These are phyloP conservation scores for Petunia secreta DNA, from an alignment of 257 asterid species.

Conservation along the genomic window DNA sequence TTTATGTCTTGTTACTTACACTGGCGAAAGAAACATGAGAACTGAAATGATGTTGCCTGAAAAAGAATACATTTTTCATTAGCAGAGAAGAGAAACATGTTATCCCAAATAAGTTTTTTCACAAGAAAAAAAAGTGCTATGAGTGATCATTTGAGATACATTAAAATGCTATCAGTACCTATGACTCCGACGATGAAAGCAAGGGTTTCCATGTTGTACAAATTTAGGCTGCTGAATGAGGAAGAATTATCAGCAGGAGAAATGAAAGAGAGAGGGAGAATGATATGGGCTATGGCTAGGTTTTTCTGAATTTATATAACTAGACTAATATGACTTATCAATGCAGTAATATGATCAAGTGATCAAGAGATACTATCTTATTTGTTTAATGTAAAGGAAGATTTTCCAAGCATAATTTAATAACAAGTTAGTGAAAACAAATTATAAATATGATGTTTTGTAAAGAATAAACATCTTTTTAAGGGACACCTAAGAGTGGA, in stretches of 20 bases:
- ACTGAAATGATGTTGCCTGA: conserved; percentile 42
- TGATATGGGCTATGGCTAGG: not conserved
- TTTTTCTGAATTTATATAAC: not conserved
- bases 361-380: not conserved
- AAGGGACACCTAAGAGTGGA: too few relatives aligned
- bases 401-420: not conserved
- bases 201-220: conserved; percentile 9
- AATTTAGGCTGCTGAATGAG: not conserved
- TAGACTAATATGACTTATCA: not conserved
- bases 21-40: conserved; percentile 42
- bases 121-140: not conserved
- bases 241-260: not conserved
- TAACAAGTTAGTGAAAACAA: not conserved
- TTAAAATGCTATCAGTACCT: not conserved
- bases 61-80: not conserved
- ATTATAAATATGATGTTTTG: not conserved
- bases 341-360: not conserved
- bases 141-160: not conserved
- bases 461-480: not conserved
- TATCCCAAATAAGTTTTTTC: not conserved
- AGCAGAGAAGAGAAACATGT: not conserved
- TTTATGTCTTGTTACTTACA: conserved; percentile 31
- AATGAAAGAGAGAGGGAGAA: not conserved
- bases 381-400: not conserved
- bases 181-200: conserved; percentile 3